Percentiles rank a stretch among this genome's conserved stretches.
phyloP scores from a whole-genome alignment of 176 grass and related monocot genomes.

The Phyllostachys edulis region DNA sequence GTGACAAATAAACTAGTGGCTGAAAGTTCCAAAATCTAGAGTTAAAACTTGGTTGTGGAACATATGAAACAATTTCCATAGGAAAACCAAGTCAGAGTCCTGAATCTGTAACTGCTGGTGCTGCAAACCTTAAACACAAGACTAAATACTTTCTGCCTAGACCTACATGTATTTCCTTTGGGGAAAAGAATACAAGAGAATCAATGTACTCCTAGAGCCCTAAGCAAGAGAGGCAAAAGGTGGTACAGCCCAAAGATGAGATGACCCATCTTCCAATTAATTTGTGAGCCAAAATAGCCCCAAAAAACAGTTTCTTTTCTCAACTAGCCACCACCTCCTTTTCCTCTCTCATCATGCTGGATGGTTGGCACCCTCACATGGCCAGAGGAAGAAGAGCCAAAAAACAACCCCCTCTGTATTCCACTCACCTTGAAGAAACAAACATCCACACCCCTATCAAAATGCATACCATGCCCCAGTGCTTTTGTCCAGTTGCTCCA shows the following conservation, averaged over 20 bases:
- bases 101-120: slow-evolving; percentile 27
- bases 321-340: slow-evolving; percentile 41
- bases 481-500: slow-evolving; percentile 45
- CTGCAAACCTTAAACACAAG: slow-evolving; percentile 19
- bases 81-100: slow-evolving; percentile 11
- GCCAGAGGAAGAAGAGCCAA: slow-evolving; percentile 84
- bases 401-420: slow-evolving; percentile 64
- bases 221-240: slow-evolving; percentile 37
- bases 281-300: slow-evolving; percentile 28
- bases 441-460: slow-evolving; percentile 55
- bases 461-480: slow-evolving; percentile 59
- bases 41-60: slow-evolving; percentile 7
- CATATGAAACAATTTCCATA: not conserved
- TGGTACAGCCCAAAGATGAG: slow-evolving; percentile 11
- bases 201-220: slow-evolving; percentile 57
- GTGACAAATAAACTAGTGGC: slow-evolving; percentile 10
- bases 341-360: slow-evolving; percentile 33
- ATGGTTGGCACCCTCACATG: slow-evolving; percentile 50
- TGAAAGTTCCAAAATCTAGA: not conserved
- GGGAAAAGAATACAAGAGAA: slow-evolving; percentile 40
- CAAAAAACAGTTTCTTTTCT: slow-evolving; percentile 34
- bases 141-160: slow-evolving; percentile 27
- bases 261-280: slow-evolving; percentile 41
- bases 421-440: slow-evolving; percentile 62
- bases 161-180: slow-evolving; percentile 41